These are phyloP conservation scores for Gnomoniopsis sp. DNA, from an alignment of 2,329 filamentous ascomycete genomes.

Conservation along the genomic window DNA sequence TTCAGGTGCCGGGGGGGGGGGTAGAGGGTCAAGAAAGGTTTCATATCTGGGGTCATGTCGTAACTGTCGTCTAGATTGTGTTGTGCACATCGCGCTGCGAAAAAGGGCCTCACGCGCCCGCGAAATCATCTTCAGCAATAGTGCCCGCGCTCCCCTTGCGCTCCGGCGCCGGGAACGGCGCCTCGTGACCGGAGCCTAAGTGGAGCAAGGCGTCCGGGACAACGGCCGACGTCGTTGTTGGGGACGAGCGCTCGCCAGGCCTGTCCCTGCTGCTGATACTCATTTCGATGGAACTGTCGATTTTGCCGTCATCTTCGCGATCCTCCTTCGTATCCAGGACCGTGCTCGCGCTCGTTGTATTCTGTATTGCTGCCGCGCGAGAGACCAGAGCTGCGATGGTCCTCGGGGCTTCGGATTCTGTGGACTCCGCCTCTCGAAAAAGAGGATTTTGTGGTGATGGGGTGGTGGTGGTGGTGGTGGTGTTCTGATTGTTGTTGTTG, in stretches of 20 bases:
- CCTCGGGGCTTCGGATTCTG: conserved; percentile 20
- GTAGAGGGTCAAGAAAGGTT: conserved; percentile 1
- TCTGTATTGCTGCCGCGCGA: conserved; percentile 18
- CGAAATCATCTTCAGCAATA: conserved; percentile 14
- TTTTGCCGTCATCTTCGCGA: conserved; percentile 4
- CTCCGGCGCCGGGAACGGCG: neutral
- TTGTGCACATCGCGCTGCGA: neutral
- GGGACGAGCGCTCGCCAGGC: neutral
- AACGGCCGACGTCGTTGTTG: neutral
- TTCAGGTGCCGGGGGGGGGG: no score
- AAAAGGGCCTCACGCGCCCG: neutral
- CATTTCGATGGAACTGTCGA: conserved; percentile 18
- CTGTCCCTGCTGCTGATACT: neutral
- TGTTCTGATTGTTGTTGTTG: neutral
- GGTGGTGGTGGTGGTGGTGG: neutral
- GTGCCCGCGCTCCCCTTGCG: neutral
- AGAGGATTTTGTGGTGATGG: conserved; percentile 14
- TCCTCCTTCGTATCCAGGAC: conserved; percentile 10
- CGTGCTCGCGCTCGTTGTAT: conserved; percentile 16
- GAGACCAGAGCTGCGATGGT: conserved; percentile 15
- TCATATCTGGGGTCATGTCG: conserved; percentile 9
- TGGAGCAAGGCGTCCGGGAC: conserved; percentile 11
- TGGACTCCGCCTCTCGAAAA: conserved; percentile 19
- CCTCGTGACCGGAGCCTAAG: conserved; percentile 14
- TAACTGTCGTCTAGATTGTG: conserved; percentile 7